A percentile compares a stretch with the other conserved stretches of the same genome.
phyloP scores from a whole-genome alignment of 345 rosid species.

The Hevea brasiliensis region DNA sequence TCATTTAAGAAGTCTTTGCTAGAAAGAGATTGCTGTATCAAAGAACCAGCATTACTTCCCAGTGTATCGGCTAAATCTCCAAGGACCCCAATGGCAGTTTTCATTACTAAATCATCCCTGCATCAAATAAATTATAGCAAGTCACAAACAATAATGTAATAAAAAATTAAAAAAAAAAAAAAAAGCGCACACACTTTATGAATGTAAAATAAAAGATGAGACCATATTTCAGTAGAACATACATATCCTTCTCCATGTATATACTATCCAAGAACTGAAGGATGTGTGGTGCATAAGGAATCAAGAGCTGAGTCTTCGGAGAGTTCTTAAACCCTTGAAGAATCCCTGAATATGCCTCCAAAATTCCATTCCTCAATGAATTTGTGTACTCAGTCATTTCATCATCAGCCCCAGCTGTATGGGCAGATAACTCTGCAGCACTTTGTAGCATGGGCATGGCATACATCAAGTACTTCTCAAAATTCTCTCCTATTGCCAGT shows the following conservation, averaged over 20 bases:
- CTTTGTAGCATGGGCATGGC: slow-evolving; percentile 80
- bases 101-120: slow-evolving; percentile 82
- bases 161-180: background rate
- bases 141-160: background rate
- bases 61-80: slow-evolving; percentile 82
- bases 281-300: slow-evolving; percentile 67
- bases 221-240: slow-evolving; percentile 25
- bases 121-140: slow-evolving; percentile 6
- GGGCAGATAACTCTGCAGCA: slow-evolving; percentile 75
- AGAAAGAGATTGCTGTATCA: slow-evolving; percentile 70
- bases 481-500: slow-evolving; percentile 68
- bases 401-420: slow-evolving; percentile 57
- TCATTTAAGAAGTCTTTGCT: slow-evolving; percentile 70
- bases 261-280: slow-evolving; percentile 77
- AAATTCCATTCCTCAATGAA: slow-evolving; percentile 65
- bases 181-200: too few relatives aligned
- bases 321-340: slow-evolving; percentile 79
- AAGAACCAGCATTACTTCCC: slow-evolving; percentile 70
- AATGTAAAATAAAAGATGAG: background rate
- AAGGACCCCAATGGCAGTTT: slow-evolving; percentile 74
- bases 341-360: slow-evolving; percentile 77
- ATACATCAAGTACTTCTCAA: slow-evolving; percentile 65
- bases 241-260: slow-evolving; percentile 81
- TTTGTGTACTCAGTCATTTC: slow-evolving; percentile 74
- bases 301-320: slow-evolving; percentile 65